phyloP scores from a whole-genome alignment of 2,329 filamentous ascomycete genomes.

The Penicillium sp. region DNA sequence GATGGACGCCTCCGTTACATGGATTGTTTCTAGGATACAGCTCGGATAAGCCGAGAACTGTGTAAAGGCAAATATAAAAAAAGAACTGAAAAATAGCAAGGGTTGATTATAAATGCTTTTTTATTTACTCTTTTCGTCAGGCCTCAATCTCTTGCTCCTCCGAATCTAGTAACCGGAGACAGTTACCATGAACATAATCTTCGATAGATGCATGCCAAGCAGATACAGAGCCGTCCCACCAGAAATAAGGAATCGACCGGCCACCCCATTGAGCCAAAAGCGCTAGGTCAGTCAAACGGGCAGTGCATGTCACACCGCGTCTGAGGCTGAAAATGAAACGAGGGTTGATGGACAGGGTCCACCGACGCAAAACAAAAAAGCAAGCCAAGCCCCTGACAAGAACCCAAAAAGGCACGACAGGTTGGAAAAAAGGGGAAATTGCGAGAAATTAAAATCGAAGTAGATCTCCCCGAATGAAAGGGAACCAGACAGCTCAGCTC shows the following conservation, averaged over 20 bases:
- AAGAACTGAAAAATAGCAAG: not conserved
- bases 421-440: not conserved
- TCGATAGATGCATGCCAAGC: not conserved
- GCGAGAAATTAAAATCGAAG: not conserved
- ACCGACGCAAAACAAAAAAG: not conserved
- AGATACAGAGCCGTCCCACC: not conserved
- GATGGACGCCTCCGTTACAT: slow-evolving; percentile 24
- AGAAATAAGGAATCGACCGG: not conserved
- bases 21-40: slow-evolving; percentile 24
- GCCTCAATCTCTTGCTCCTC: not conserved
- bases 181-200: not conserved
- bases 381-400: not conserved
- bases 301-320: slow-evolving; percentile 2
- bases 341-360: not conserved
- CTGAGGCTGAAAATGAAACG: slow-evolving; percentile 20
- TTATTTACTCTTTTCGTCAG: not conserved
- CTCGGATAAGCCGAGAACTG: not conserved
- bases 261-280: not conserved
- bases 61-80: not conserved
- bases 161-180: not conserved
- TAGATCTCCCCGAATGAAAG: not conserved
- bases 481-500: not conserved
- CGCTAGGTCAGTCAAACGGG: not conserved
- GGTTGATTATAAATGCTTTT: not conserved
- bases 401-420: not conserved